Evolutionary conservation across 345 rosid species (phyloP).

Genomic region (Eucalyptus tenuipes): DNA sequence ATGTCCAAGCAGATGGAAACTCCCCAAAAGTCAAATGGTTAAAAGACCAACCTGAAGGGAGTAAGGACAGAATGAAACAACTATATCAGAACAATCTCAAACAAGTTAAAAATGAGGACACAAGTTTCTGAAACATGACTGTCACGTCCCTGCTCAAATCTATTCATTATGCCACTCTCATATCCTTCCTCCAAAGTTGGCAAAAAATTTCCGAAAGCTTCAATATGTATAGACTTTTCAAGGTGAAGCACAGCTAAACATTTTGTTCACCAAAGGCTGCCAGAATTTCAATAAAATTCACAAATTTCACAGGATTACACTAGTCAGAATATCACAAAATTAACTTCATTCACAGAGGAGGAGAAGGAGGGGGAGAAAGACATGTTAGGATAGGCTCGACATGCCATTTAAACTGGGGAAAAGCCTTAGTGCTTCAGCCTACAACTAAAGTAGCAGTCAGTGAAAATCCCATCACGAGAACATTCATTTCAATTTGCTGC

Average conservation of each 20-base stretch:
- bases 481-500: neutral
- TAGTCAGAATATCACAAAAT: neutral
- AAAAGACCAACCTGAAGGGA: neutral
- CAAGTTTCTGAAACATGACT: neutral
- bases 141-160: neutral
- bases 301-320: neutral
- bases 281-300: neutral
- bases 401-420: neutral
- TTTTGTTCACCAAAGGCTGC: neutral
- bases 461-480: neutral
- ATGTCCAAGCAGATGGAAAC: neutral
- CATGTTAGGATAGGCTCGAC: neutral
- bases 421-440: neutral
- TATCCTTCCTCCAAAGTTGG: neutral
- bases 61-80: neutral
- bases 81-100: neutral
- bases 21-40: neutral
- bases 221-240: neutral
- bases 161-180: neutral
- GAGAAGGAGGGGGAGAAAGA: neutral
- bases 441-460: neutral
- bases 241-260: neutral
- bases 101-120: neutral
- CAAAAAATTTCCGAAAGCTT: neutral
- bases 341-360: neutral